A percentile compares a stretch with the other conserved stretches of the same genome.
Conservation (phyloP, 257 asterid species). For the Nicotiana paniculata region DNA sequence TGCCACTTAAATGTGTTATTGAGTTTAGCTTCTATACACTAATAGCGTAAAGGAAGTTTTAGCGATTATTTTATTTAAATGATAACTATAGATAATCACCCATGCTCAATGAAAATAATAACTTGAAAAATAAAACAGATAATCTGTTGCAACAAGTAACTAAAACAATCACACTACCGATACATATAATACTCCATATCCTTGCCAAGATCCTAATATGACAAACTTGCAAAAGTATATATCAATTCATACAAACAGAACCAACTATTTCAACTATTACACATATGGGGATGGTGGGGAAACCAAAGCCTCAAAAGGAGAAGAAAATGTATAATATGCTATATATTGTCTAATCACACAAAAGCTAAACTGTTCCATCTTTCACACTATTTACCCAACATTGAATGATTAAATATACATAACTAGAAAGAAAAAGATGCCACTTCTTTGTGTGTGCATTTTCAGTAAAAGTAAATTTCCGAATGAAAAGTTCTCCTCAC, state of each 20-base stretch:
- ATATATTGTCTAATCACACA: not conserved
- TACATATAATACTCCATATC: too few species aligned
- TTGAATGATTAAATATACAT: slow-evolving; percentile 8
- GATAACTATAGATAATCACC: too few species aligned
- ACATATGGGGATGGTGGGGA: not conserved
- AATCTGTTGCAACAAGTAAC: too few species aligned
- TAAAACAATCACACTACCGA: too few species aligned
- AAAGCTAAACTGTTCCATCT: not conserved
- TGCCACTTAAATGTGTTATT: too few species aligned
- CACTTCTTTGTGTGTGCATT: not conserved
- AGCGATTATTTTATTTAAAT: too few species aligned
- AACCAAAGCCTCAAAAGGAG: not conserved
- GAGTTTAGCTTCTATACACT: too few species aligned
- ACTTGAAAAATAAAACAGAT: too few species aligned
- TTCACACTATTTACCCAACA: slow-evolving; percentile 8
- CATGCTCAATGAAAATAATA: too few species aligned
- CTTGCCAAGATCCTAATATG: not conserved
- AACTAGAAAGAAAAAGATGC: not conserved
- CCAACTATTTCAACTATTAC: not conserved
- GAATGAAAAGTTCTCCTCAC: not conserved
- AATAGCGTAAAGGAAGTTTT: too few species aligned
- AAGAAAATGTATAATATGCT: not conserved
- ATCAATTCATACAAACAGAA: not conserved
- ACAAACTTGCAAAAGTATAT: not conserved
- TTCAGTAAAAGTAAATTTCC: not conserved